A percentile compares a stretch with the other conserved stretches of the same genome.
These are phyloP conservation scores for Castanospermum australe DNA, from an alignment of 306 rosid genomes.

Conservation along the genomic window DNA sequence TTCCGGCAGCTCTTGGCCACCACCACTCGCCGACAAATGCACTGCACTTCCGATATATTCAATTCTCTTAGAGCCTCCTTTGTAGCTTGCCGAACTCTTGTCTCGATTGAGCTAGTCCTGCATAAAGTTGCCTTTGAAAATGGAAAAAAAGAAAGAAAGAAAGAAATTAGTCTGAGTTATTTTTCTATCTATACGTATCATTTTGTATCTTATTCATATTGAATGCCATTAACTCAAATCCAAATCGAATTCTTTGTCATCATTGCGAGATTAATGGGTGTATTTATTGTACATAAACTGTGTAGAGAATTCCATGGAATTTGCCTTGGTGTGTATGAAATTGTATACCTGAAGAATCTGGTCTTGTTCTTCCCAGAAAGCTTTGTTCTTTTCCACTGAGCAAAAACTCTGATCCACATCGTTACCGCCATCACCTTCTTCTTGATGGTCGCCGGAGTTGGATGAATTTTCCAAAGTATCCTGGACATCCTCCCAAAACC, in stretches of 20 bases:
- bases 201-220: neutral
- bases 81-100: conserved; percentile 50
- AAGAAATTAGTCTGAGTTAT: neutral
- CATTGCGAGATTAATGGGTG: neutral
- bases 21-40: conserved; percentile 44
- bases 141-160: neutral
- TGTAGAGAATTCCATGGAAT: neutral
- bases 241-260: neutral
- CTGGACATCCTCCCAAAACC: conserved; percentile 49
- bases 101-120: conserved; percentile 41
- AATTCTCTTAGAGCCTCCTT: conserved; percentile 47
- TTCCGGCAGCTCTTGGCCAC: conserved; percentile 55
- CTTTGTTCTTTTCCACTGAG: conserved; percentile 34
- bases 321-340: neutral
- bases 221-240: neutral
- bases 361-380: conserved; percentile 69
- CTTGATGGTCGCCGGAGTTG: conserved; percentile 17
- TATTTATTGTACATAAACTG: neutral
- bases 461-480: conserved; percentile 40
- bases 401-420: conserved; percentile 24
- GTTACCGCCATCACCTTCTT: neutral
- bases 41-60: conserved; percentile 18
- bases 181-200: neutral
- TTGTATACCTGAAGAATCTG: conserved; percentile 64
- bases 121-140: conserved; percentile 30